Percentiles rank a stretch among this genome's conserved stretches.
Evolutionary conservation across 2,329 filamentous ascomycete genomes (phyloP).

Genomic region (Zymoseptoria passerinii): DNA sequence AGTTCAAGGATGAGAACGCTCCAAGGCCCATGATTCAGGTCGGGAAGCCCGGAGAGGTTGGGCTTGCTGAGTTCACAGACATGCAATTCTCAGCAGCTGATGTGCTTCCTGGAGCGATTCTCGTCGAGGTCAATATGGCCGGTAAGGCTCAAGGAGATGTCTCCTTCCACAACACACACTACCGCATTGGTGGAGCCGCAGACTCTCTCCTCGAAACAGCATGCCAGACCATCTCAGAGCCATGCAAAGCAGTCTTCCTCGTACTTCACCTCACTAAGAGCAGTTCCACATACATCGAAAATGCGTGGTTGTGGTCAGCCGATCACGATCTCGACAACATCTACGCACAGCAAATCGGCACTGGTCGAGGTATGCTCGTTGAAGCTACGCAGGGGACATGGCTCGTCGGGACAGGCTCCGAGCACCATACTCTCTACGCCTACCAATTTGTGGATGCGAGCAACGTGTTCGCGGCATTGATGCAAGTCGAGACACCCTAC

Average conservation of each 20-base stretch:
- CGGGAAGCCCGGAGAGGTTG: slow-evolving; percentile 43
- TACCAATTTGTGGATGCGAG: slow-evolving; percentile 42
- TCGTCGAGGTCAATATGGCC: slow-evolving; percentile 46
- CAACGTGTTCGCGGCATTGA: slow-evolving; percentile 43
- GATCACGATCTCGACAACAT: slow-evolving; percentile 45
- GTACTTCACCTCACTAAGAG: slow-evolving; percentile 41
- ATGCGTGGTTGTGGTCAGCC: slow-evolving; percentile 45
- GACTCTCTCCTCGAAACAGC: slow-evolving; percentile 25
- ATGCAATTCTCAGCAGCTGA: slow-evolving; percentile 46
- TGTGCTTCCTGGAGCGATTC: slow-evolving; percentile 35
- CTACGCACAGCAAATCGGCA: slow-evolving; percentile 31
- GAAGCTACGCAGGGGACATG: slow-evolving; percentile 43
- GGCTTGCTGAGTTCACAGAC: slow-evolving; percentile 44
- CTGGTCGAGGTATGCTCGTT: slow-evolving; percentile 32
- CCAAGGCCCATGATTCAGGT: slow-evolving; percentile 46
- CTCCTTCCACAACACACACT: slow-evolving; percentile 32
- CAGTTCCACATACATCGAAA: slow-evolving; percentile 46
- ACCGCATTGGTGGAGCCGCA: slow-evolving; percentile 30
- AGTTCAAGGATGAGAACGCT: slow-evolving; percentile 36
- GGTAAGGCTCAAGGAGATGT: slow-evolving; percentile 42
- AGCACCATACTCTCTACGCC: slow-evolving; percentile 47
- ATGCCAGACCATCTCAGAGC: slow-evolving; percentile 35
- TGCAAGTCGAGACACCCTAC: slow-evolving; percentile 49
- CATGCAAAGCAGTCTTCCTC: slow-evolving; percentile 26
- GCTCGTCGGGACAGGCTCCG: slow-evolving; percentile 44